Conservation (phyloP, 768 basidiomycete genomes). For the Boletellus emodensis region DNA sequence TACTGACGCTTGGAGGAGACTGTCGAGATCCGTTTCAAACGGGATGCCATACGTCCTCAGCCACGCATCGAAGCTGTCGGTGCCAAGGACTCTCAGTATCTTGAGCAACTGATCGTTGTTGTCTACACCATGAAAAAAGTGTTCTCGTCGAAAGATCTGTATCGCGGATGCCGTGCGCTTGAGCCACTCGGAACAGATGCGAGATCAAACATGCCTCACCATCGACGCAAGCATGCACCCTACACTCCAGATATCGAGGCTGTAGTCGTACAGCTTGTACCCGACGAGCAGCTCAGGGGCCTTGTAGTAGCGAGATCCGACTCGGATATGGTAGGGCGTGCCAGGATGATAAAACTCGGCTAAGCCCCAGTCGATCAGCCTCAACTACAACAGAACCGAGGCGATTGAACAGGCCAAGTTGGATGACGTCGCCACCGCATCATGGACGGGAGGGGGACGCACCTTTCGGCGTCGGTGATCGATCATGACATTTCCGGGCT, state of each 20-base stretch:
- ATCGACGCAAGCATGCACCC: conserved; percentile 75
- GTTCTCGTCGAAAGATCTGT: conserved; percentile 70
- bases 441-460: conserved; percentile 12
- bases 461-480: conserved; percentile 61
- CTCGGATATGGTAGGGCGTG: conserved; percentile 68
- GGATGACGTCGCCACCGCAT: neutral
- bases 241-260: conserved; percentile 68
- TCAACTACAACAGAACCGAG: conserved; percentile 33
- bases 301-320: conserved; percentile 71
- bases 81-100: conserved; percentile 65
- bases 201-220: conserved; percentile 38
- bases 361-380: conserved; percentile 72
- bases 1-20: conserved; percentile 47
- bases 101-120: conserved; percentile 72
- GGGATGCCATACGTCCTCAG: conserved; percentile 60
- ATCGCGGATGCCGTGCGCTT: neutral
- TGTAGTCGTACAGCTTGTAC: conserved; percentile 70
- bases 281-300: conserved; percentile 69
- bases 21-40: conserved; percentile 58
- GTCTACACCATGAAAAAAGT: conserved; percentile 72
- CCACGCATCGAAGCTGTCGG: conserved; percentile 60
- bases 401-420: neutral
- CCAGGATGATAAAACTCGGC: conserved; percentile 74
- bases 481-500: conserved; percentile 73
- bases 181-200: neutral